phyloP scores from a whole-genome alignment of 1,139 yeast species.

The Yamadazyma dushanensis region DNA sequence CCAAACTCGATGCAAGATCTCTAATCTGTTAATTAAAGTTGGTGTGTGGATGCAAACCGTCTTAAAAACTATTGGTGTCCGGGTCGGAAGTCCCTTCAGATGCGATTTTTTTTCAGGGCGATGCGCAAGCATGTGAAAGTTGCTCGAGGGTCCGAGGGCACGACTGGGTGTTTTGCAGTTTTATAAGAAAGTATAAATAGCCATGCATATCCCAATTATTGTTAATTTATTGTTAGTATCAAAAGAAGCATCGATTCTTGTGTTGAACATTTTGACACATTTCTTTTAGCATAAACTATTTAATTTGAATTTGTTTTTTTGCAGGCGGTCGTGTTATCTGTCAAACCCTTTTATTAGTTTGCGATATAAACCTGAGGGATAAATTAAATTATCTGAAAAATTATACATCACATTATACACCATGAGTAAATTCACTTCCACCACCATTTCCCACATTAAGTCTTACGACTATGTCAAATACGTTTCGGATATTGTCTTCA shows the following conservation, averaged over 20 bases:
- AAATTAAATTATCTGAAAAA: background rate
- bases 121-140: constrained; percentile 4
- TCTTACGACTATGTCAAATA: constrained; percentile 32
- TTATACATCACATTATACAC: constrained; percentile 1
- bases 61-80: background rate
- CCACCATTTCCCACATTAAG: constrained; percentile 34
- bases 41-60: background rate
- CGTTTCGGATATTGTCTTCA: constrained; percentile 23
- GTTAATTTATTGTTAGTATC: no score
- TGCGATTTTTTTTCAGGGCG: background rate
- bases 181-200: constrained; percentile 2
- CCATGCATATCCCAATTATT: background rate
- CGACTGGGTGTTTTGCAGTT: background rate
- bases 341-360: background rate
- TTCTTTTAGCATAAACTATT: background rate
- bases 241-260: background rate
- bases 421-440: constrained; percentile 24
- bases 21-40: background rate
- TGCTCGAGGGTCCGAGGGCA: background rate
- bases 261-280: background rate
- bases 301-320: background rate
- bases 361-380: constrained; percentile 1
- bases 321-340: constrained; percentile 2
- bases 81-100: background rate
- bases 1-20: background rate